These are phyloP conservation scores for Neoconidiobolus thromboides DNA, from an alignment of 371 early-diverging fungal genomes.

Conservation along the genomic window DNA sequence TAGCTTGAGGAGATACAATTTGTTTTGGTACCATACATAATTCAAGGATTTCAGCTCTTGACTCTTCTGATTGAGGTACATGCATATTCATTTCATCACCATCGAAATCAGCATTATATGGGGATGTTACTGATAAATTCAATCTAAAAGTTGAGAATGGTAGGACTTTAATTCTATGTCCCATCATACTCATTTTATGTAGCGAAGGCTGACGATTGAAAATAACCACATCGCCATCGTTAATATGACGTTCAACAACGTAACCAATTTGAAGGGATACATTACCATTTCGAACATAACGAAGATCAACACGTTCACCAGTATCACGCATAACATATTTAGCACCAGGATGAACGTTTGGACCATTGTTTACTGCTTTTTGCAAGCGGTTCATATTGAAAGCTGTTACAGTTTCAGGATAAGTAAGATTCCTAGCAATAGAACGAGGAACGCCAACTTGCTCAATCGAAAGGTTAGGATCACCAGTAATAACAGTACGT, in stretches of 20 bases:
- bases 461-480: slow-evolving; percentile 93
- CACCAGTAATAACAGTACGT: slow-evolving; percentile 99
- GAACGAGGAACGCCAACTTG: slow-evolving; percentile 98
- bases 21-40: slow-evolving; percentile 96
- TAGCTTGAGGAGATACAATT: slow-evolving; percentile 96
- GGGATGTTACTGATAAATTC: slow-evolving; percentile 96
- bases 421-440: slow-evolving; percentile 97
- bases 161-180: slow-evolving; percentile 96
- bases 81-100: slow-evolving; percentile 99
- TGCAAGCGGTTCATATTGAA: slow-evolving; percentile 90
- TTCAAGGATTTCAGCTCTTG: slow-evolving; percentile 89
- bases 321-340: slow-evolving; percentile 95
- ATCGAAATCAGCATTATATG: slow-evolving; percentile 99
- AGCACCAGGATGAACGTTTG: slow-evolving; percentile 96
- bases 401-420: slow-evolving; percentile 96
- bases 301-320: slow-evolving; percentile 93
- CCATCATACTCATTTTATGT: slow-evolving; percentile 99
- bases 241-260: slow-evolving; percentile 94
- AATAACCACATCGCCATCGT: slow-evolving; percentile 93
- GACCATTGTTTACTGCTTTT: slow-evolving; percentile 88
- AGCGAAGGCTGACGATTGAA: slow-evolving; percentile 99
- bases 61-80: slow-evolving; percentile 93
- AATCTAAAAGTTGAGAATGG: slow-evolving; percentile 98
- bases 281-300: slow-evolving; percentile 72
- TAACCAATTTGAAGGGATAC: slow-evolving; percentile 85